Evolutionary conservation across 129 eudicot species (phyloP), one percentile per base, ranked within the genome.

Genomic region (Mikania micrantha): DNA sequence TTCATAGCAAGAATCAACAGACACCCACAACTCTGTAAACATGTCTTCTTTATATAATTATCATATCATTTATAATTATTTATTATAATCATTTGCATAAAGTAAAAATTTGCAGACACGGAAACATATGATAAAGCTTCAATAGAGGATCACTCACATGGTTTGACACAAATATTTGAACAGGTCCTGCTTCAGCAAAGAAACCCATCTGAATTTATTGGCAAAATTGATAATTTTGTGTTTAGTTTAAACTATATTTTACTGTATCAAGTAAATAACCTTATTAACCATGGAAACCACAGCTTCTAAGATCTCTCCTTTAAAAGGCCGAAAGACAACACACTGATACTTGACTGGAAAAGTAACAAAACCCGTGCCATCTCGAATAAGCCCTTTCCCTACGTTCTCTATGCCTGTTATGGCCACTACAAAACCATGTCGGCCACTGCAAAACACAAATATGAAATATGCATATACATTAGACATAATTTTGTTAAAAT

Each of bases 211-310:
- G 91, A 83, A 78, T 31, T 41, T 79, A 12, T 29, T 0, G 24
- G 31, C 6, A 78, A 27, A 5, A 34, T 27, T 0, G 7, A 45
- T 8, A 28, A 9, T 2, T 24, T 10, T 25, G 3, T 54, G 34
- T 10, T 20, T 10, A 61, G 10, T 10, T 27, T 15, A 56, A 67
- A 45, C 7, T 0, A 1, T 27, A 19, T 38, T 35, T 41, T 6
- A 13, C 1, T 38, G 7, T n/a, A 4, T 6, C n/a, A 73, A 11
- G 22, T 45, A 58, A 57, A 24, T 9, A 6, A 92, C 98, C 98
- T 93, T 93, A 73, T 93, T 93, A 72, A 93, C 98, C 98, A 93
- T 88, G 57, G 98, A 84, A 11, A 93, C 96, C 78, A 86, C 95
- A 45, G 98, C 98, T 88, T 93, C 98, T 7, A 93, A 53, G 31